Evolutionary conservation across 148 eudicot species (phyloP), one percentile per base, ranked within the genome.

Genomic region (Vaccinium vitisidaea): DNA sequence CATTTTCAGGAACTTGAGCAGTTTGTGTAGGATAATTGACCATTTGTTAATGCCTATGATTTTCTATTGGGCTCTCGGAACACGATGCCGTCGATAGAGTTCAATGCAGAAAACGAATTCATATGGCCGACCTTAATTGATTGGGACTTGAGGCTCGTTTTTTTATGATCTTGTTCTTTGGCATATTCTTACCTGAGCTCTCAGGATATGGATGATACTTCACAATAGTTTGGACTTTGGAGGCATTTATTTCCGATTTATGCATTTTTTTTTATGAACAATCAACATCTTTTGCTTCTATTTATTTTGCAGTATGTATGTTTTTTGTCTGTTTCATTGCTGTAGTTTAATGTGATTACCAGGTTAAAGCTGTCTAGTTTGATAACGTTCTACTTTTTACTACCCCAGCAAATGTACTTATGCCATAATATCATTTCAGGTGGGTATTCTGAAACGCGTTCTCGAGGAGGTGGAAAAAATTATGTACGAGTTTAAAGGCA

Each of bases 401-500:
- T 43, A 52, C 36, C 50, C 65, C 52, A 36, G 52, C 27, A 71
- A 10, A 25, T 86, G 83, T 55, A 56, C 83, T 86, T 7, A 81
- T 55, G 39, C 46, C 46, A 46, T 23, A 56, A 4, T 69, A 39
- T 74, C 56, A 82, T 87, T 91, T 79, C 92, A 97, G 99, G 95
- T 97, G 82, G 97, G 99, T 83, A 97, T 97, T 87, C 90, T 97
- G 84, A 97, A 97, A 87, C 96, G 98, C 83, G 98, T 97, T 23
- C 96, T 97, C 82, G 98, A 95, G 90, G 99, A 95, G 92, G 98
- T 97, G 82, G 99, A 97, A 84, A 95, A 97, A 88, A 96, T 97
- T 48, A 93, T 95, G 98, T 95, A 92, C 43, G 98, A 97, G 89
- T 97, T 97, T 83, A 97, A 92, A 93, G 94, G 95, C 80, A 94